phyloP scores from a whole-genome alignment of 2,329 filamentous ascomycete genomes.

The Chrysoporthe austroafricana region DNA sequence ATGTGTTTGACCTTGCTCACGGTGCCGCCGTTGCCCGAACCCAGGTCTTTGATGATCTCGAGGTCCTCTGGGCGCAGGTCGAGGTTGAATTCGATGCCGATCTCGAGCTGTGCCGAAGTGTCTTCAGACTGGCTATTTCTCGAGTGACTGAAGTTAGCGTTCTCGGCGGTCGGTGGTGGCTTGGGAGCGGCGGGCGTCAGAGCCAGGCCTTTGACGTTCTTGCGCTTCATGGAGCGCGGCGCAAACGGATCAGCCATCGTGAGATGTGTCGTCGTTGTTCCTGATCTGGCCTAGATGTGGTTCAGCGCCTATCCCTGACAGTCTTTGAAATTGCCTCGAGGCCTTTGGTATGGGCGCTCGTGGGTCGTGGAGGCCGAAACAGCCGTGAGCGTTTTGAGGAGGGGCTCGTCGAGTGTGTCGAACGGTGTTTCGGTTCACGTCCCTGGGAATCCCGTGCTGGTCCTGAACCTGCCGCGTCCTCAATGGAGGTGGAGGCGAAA shows the following conservation, averaged over 20 bases:
- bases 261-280: conserved; percentile 28
- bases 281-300: not conserved
- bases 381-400: conserved; percentile 16
- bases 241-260: conserved; percentile 66
- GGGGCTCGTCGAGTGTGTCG: conserved; percentile 17
- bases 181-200: conserved; percentile 80
- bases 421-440: not conserved
- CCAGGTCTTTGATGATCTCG: conserved; percentile 90
- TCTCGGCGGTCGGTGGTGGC: conserved; percentile 71
- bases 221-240: conserved; percentile 90
- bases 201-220: conserved; percentile 96
- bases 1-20: conserved; percentile 98
- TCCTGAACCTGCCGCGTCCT: not conserved
- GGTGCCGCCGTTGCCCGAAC: conserved; percentile 94
- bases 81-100: conserved; percentile 95
- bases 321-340: conserved; percentile 10
- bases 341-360: conserved; percentile 3
- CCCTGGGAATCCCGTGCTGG: not conserved
- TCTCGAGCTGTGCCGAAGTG: conserved; percentile 77
- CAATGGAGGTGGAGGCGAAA: not conserved
- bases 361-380: conserved; percentile 16
- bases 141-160: conserved; percentile 61
- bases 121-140: conserved; percentile 62
- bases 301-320: not conserved
- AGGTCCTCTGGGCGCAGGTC: conserved; percentile 91